phyloP scores from a whole-genome alignment of 441 rosid species.

The Syzygium malaccense region DNA sequence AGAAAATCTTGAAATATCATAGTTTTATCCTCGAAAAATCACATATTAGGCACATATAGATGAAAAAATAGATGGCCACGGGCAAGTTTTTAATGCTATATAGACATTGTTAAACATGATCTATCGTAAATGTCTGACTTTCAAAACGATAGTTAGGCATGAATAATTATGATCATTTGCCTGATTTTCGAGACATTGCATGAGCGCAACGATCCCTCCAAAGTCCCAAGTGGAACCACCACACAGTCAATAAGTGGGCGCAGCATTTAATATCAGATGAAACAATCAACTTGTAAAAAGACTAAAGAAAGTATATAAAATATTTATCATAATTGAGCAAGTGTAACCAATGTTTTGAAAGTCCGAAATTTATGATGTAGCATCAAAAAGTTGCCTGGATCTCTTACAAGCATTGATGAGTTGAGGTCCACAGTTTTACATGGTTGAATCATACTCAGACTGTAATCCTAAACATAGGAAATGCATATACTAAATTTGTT shows the following conservation, averaged over 20 bases:
- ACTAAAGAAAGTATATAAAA: no score
- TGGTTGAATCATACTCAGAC: neutral
- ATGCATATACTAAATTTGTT: neutral
- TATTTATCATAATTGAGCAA: no score
- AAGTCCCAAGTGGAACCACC: neutral
- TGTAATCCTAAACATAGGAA: neutral
- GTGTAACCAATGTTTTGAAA: no score
- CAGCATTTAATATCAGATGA: no score
- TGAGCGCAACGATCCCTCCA: neutral
- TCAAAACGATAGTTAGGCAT: neutral
- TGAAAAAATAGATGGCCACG: neutral
- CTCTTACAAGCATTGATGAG: neutral
- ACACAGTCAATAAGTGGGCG: no score
- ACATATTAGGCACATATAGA: neutral
- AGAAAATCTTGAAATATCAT: neutral
- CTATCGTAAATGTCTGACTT: no score
- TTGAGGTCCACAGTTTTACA: neutral
- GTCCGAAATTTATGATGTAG: no score
- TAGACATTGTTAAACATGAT: neutral
- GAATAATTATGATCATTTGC: neutral
- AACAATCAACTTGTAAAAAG: no score
- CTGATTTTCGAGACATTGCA: neutral
- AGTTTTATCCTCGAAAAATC: neutral
- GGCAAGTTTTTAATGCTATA: neutral
- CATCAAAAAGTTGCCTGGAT: neutral